These are phyloP conservation scores for Puccinia polysora DNA, from an alignment of 1,284 basidiomycete species.

Conservation along the genomic window DNA sequence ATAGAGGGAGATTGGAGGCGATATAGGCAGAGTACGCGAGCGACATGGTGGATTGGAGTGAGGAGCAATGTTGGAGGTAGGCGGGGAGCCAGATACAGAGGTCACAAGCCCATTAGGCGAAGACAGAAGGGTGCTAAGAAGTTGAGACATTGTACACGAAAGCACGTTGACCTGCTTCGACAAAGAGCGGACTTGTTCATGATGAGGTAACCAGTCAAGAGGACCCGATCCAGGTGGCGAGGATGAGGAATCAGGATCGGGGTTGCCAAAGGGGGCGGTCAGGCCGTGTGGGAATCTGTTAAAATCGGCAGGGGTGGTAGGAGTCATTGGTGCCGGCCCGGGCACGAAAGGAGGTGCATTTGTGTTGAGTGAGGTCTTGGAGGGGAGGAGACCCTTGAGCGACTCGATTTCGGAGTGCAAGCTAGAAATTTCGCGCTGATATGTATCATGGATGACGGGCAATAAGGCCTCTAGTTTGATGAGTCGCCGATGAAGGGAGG, in stretches of 20 bases:
- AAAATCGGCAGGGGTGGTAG: constrained; percentile 14
- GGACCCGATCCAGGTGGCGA: constrained; percentile 49
- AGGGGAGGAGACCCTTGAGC: neutral
- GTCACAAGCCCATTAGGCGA: constrained; percentile 10
- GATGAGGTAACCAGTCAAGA: constrained; percentile 15
- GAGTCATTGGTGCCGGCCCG: constrained; percentile 15
- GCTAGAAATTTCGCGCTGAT: neutral
- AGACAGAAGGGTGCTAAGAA: constrained; percentile 14
- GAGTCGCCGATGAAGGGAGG: neutral
- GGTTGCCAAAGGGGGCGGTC: neutral
- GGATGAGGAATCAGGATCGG: neutral
- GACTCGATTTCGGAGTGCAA: constrained; percentile 12
- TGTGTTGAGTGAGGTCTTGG: constrained; percentile 15
- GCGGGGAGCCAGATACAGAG: neutral
- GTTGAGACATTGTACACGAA: constrained; percentile 35
- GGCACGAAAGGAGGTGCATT: constrained; percentile 11
- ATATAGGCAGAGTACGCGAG: neutral
- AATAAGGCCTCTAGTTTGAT: neutral
- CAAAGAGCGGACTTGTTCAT: constrained; percentile 33
- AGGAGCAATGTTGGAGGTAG: neutral
- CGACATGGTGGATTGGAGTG: neutral
- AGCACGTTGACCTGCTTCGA: constrained; percentile 38
- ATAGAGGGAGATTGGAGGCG: neutral
- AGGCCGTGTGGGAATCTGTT: constrained; percentile 4
- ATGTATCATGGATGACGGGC: constrained; percentile 3